Percentiles rank a stretch among this genome's conserved stretches.
Conservation (phyloP, 305 asterid genomes). For the Fraxinus paxiana region DNA sequence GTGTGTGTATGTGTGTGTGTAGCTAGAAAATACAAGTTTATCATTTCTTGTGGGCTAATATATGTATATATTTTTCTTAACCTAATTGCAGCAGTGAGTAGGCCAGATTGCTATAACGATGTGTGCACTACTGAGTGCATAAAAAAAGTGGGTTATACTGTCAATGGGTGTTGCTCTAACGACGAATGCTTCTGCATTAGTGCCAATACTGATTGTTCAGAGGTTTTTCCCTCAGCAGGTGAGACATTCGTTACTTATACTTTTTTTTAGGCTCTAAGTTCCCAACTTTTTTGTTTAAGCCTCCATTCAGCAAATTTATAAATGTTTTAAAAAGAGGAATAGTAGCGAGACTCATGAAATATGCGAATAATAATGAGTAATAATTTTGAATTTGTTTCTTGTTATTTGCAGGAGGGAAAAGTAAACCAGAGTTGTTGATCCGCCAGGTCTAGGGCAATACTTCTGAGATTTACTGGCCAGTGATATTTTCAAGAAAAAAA, state of each 20-base stretch:
- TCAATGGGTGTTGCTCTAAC: background rate
- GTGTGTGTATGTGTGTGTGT: background rate
- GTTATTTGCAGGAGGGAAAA: background rate
- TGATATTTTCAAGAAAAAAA: background rate
- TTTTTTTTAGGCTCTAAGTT: too few species aligned
- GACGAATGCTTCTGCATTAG: background rate
- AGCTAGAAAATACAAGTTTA: background rate
- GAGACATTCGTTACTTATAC: background rate
- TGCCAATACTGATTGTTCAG: background rate
- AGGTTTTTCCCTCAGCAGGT: background rate
- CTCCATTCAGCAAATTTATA: background rate
- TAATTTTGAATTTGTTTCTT: background rate
- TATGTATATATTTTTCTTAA: background rate
- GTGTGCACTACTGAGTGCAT: background rate
- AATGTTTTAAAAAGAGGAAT: too few species aligned
- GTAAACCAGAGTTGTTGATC: background rate
- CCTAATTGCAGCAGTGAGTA: background rate
- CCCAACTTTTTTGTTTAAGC: background rate
- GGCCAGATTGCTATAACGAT: background rate
- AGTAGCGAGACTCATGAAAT: background rate
- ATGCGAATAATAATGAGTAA: background rate
- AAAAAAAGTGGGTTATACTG: background rate
- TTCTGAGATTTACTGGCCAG: background rate
- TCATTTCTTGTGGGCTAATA: background rate
- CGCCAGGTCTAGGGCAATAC: background rate